Base-by-base conservation (phyloP, 2,329 filamentous ascomycete genomes). In the Fusarium drepaniforme region DNA sequence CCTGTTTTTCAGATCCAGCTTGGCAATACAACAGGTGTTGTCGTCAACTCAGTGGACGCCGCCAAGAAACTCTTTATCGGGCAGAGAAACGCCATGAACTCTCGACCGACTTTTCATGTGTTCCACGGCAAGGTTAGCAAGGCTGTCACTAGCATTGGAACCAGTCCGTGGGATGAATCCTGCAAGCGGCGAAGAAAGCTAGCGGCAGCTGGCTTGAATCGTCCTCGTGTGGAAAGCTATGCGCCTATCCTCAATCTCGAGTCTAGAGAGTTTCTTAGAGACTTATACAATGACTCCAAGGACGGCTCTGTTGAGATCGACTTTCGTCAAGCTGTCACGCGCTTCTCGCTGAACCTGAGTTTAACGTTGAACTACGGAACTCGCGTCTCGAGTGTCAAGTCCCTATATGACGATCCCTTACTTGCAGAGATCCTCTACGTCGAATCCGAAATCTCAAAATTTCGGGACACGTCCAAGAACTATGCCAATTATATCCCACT, bases 211-310 rank as follows among this genome's bases (percentile, higher is more conserved):
- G 51, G 37, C 16, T 84, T 93, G 53, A 93, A 93, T 80, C 86
- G 89, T 7, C 90, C 91, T 0, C 89, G 90, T 0, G 89, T 91
- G 8, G 90, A 92, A 75, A 91, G 88, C 4, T 93, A 93, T 78
- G 91, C 92, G 86, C 91, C 91, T 0, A 91, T 92, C 75, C 89
- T 93, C 72, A 91, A 93, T 74, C 88, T 92, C 33, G 91, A 93
- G 77, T 87, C 89, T 85, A 59, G 90, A 49, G 80, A 78, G 6
- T 82, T 90, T 61, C 90, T 93, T 80, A 89, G 87, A 66, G 91
- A 93, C 72, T 85, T 92, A 65, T 84, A 92, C 65, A 81, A 84
- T n/a, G 88, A 91, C 74, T 88, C 86, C 68, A 85, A 89, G 40
- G 83, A 86, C 23, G 91, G 90, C 4, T 83, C 85, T 9, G 76